Evolutionary conservation across 345 rosid species (phyloP).

Genomic region (Populus alba): DNA sequence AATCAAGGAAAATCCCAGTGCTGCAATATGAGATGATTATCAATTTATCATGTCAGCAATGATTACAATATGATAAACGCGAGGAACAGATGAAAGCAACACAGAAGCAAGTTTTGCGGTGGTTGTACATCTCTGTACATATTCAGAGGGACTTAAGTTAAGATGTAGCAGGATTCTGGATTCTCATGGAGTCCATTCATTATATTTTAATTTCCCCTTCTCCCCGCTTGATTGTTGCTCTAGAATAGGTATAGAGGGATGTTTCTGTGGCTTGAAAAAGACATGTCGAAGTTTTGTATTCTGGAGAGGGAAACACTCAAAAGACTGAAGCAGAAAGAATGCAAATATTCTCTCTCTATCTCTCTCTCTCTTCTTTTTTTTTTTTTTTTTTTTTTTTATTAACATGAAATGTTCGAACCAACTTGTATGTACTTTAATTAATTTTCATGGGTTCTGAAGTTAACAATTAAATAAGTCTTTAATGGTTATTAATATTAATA

Average conservation of each 20-base stretch:
- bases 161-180: neutral
- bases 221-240: neutral
- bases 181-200: neutral
- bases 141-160: constrained; percentile 2
- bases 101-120: neutral
- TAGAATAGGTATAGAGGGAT: neutral
- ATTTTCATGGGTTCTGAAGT: no score
- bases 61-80: neutral
- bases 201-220: neutral
- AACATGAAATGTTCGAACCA: no score
- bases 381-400: no score
- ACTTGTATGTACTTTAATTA: no score
- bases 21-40: constrained; percentile 75
- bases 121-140: constrained; percentile 15
- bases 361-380: no score
- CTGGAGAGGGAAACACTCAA: neutral
- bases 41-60: neutral
- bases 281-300: neutral
- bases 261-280: neutral
- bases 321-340: neutral
- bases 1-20: constrained; percentile 56
- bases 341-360: neutral
- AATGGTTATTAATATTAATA: no score
- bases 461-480: no score
- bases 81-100: neutral